Evolutionary conservation across 257 asterid genomes (phyloP), one percentile per base, ranked within the genome.

Genomic region (Mentha longifolia): DNA sequence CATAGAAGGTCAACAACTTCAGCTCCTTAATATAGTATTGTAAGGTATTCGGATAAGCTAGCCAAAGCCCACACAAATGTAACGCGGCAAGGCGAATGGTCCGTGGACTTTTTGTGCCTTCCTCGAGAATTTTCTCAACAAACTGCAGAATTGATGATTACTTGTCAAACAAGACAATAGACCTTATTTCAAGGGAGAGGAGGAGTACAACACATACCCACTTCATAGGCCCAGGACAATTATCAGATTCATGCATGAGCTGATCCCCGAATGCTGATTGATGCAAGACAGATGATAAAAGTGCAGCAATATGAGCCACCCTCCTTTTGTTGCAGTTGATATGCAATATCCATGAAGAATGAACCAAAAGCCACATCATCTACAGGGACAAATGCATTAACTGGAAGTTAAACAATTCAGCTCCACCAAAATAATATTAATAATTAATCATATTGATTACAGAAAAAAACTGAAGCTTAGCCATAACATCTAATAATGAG

Each of bases 221-320:
- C 82, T 89, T 94, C 77, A 91, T 78, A 80, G 98, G 98, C 61
- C 98, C 96, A 76, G 91, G 84, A 65, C 72, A 80, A 80, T 70
- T 74, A 65, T 91, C 79, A 63, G 25, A 57, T 77, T 84, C 88
- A 81, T 94, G 98, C 98, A 94, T 91, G 67, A 41, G 46, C 54
- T 61, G 89, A 75, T 87, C 78, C 59, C 91, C 80, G 74, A 94
- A 94, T 75, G 89, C 86, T 5, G 96, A 89, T 72, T 76, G 73
- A 83, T 91, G 96, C 90, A 94, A 81, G 72, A 94, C 89, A 54
- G 95, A 84, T 65, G 98, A 94, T 72, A 94, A 68, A 63, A 94
- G 96, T 75, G 98, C 96, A 69, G 98, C 97, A 72, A 94, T 91
- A 64, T 95, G 92, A 78, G 98, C 97, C 77, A 94, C 95, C 85